phyloP scores from a whole-genome alignment of 352 stramenopile species.

The Pythium vanterpoolii region DNA sequence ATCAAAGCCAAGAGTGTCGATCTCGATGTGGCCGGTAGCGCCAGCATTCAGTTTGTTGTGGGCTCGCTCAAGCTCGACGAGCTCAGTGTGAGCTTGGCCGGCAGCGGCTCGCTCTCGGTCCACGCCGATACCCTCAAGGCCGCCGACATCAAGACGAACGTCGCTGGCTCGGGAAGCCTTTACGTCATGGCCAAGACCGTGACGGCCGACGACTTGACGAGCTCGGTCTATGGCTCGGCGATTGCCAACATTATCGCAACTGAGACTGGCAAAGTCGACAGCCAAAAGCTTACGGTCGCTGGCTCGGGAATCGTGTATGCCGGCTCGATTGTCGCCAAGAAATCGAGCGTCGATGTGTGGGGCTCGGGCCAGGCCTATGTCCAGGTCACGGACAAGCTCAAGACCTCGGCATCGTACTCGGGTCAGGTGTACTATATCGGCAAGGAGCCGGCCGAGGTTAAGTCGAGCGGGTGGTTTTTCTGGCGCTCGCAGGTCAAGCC shows the following conservation, averaged over 20 bases:
- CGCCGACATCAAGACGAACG: slow-evolving; percentile 16
- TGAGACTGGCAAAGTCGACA: slow-evolving; percentile 34
- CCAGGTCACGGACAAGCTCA: slow-evolving; percentile 44
- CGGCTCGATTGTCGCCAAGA: slow-evolving; percentile 38
- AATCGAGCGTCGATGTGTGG: slow-evolving; percentile 42
- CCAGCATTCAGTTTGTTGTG: slow-evolving; percentile 28
- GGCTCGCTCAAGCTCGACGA: slow-evolving; percentile 25
- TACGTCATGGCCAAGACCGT: slow-evolving; percentile 38
- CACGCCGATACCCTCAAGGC: slow-evolving; percentile 19
- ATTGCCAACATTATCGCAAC: slow-evolving; percentile 31
- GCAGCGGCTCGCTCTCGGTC: slow-evolving; percentile 16
- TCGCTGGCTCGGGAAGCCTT: slow-evolving; percentile 17
- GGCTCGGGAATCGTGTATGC: slow-evolving; percentile 44
- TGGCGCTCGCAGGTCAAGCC: slow-evolving; percentile 49
- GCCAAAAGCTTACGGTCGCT: slow-evolving; percentile 46
- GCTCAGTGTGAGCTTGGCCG: slow-evolving; percentile 14
- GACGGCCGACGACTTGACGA: slow-evolving; percentile 30
- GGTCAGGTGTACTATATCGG: slow-evolving; percentile 53
- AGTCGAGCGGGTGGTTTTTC: slow-evolving; percentile 55
- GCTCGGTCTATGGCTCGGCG: slow-evolving; percentile 48
- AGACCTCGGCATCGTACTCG: slow-evolving; percentile 46
- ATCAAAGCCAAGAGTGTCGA: slow-evolving; percentile 34
- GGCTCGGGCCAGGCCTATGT: slow-evolving; percentile 44
- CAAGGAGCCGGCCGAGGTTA: slow-evolving; percentile 31
- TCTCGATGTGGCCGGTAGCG: slow-evolving; percentile 39